Base-by-base conservation (phyloP, 2,329 filamentous ascomycete genomes). In the Aspergillus alliaceus region DNA sequence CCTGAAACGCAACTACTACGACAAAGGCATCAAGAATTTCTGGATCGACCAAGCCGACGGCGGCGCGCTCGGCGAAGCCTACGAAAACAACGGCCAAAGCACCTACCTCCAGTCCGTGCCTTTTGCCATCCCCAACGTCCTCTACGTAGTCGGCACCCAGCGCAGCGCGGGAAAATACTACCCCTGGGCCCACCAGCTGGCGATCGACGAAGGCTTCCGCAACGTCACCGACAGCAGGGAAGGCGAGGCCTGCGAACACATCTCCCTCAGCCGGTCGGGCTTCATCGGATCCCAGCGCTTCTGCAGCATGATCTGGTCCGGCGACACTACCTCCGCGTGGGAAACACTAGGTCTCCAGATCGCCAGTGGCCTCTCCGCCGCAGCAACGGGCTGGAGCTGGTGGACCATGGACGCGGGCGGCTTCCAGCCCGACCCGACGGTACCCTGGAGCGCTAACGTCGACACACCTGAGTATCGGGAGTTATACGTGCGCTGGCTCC, bases 331-430 rank as follows among this genome's bases (percentile, higher is more conserved):
- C 0, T 82, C 80, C 0, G 84, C 81, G 0, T 88, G 85, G 85
- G 71, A 71, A 2, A 83, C 78, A 27, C 74, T 87, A 15, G 77
- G 81, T 2, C 77, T 82, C 55, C 84, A 88, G 65, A 70, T 88
- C 2, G 76, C 82, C 0, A 85, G 85, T 0, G 85, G 85, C 0
- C 72, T 88, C 6, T 85, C 85, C 61, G 86, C 86, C 76, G 86
- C 84, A 0, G 72, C 88, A 3, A 78, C 84, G 0, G 86, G 86
- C 1, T 75, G 87, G 25, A 79, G 84, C 0, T 87, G 84, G 84
- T 88, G 84, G 83, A 88, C 86, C 0, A 86, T 85, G 0, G 86
- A 88, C 59, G 87, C 88, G 37, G 86, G 86, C 1, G 86, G 86
- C 0, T 88, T 88, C 64, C 84, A 88, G 62, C 84, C 60, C 0